These are phyloP conservation scores for Malus sieversii DNA, from an alignment of 306 rosid species.

Conservation along the genomic window DNA sequence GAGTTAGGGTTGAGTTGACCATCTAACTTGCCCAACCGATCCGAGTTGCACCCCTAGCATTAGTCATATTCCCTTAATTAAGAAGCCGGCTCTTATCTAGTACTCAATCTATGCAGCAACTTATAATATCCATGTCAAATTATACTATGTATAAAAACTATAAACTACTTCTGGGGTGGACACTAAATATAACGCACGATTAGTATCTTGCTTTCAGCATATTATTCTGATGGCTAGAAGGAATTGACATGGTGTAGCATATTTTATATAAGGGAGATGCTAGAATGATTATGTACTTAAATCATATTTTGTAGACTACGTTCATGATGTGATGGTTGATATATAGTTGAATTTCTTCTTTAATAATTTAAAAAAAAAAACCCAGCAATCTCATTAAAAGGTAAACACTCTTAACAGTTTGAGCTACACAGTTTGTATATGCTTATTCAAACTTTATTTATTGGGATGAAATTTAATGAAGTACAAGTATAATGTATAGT, in stretches of 20 bases:
- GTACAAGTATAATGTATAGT: constrained; percentile 6
- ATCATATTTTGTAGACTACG: too few species aligned
- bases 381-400: too few species aligned
- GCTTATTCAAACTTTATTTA: not conserved
- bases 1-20: too few species aligned
- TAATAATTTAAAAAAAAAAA: too few species aligned
- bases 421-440: not conserved
- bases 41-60: too few species aligned
- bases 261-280: not conserved
- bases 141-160: constrained; percentile 1
- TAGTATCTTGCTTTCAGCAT: not conserved
- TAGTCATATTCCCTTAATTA: not conserved
- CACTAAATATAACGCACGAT: not conserved
- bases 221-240: too few species aligned
- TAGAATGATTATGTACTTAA: too few species aligned
- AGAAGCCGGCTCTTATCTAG: constrained; percentile 1
- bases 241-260: not conserved
- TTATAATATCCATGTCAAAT: not conserved
- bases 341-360: too few species aligned
- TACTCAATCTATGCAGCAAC: not conserved
- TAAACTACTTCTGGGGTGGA: not conserved
- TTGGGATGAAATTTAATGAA: not conserved
- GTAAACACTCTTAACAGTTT: too few species aligned
- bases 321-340: too few species aligned
- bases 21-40: too few species aligned